Percentiles rank a stretch among this genome's conserved stretches.
phyloP scores from a whole-genome alignment of 495 filamentous ascomycete species.

The Aspergillus sparsus region DNA sequence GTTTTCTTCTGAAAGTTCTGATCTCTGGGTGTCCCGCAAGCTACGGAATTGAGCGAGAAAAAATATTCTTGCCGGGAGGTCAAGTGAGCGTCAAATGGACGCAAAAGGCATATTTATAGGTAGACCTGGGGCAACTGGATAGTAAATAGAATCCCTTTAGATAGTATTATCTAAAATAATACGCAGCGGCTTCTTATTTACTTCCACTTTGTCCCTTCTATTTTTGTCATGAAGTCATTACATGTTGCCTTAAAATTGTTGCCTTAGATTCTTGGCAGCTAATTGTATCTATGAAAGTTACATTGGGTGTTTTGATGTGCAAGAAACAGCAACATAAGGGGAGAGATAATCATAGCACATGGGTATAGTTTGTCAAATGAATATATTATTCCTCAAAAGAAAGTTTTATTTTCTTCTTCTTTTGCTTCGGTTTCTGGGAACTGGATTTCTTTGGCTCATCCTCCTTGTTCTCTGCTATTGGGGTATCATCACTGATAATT shows the following conservation, averaged over 20 bases:
- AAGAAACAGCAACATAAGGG: neutral
- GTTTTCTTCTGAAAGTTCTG: constrained; percentile 9
- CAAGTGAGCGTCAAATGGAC: too few relatives aligned
- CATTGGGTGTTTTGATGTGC: neutral
- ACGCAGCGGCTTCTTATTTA: too few relatives aligned
- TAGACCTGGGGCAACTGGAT: too few relatives aligned
- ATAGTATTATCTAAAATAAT: too few relatives aligned
- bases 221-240: too few relatives aligned
- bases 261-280: neutral
- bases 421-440: constrained; percentile 41
- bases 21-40: constrained; percentile 18
- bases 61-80: constrained; percentile 4
- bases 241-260: neutral
- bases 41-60: constrained; percentile 18
- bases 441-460: constrained; percentile 27
- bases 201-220: too few relatives aligned
- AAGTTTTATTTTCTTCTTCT: constrained; percentile 51
- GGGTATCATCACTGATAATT: constrained; percentile 39
- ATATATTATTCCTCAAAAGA: constrained; percentile 40
- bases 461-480: constrained; percentile 29
- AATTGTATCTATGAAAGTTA: neutral
- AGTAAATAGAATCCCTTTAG: too few relatives aligned
- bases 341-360: neutral
- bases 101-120: too few relatives aligned
- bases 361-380: neutral